A percentile compares a stretch with the other conserved stretches of the same genome.
phyloP scores from a whole-genome alignment of 441 rosid species.

The Macaranga tanarius region DNA sequence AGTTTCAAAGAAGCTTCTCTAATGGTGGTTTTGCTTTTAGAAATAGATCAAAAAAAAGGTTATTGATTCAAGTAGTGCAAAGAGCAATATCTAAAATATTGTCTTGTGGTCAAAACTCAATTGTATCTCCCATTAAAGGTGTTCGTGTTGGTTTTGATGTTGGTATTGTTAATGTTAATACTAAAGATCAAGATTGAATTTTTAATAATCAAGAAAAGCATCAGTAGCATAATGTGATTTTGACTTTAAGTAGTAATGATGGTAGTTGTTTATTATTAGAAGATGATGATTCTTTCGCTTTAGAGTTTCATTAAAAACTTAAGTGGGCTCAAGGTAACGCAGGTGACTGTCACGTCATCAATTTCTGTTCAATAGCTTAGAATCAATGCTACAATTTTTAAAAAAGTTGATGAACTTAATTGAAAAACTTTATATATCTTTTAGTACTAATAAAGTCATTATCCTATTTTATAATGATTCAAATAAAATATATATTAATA shows the following conservation, averaged over 20 bases:
- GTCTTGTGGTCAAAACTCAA: constrained; percentile 61
- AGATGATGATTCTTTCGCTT: constrained; percentile 37
- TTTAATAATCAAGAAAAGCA: constrained; percentile 51
- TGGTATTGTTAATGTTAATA: constrained; percentile 19
- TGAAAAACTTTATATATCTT: no score
- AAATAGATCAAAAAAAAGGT: constrained; percentile 32
- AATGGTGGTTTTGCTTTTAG: constrained; percentile 40
- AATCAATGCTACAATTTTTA: no score
- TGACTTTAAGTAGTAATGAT: constrained; percentile 32
- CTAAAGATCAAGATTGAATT: constrained; percentile 69
- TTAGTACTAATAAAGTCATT: no score
- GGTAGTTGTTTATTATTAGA: constrained; percentile 38
- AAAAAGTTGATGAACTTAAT: no score
- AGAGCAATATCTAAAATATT: constrained; percentile 42
- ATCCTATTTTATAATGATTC: no score
- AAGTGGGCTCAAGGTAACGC: constrained; percentile 60
- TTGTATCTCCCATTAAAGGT: constrained; percentile 73
- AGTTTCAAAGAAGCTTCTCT: constrained; percentile 38
- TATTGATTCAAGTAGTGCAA: constrained; percentile 33
- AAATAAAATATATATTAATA: no score
- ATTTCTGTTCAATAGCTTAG: no score
- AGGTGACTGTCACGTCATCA: no score
- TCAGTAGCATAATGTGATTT: constrained; percentile 32
- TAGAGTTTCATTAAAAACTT: constrained; percentile 27
- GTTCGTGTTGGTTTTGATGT: no score